phyloP scores from a whole-genome alignment of 2,329 filamentous ascomycete species.

The Ascochyta viciae-villosae region DNA sequence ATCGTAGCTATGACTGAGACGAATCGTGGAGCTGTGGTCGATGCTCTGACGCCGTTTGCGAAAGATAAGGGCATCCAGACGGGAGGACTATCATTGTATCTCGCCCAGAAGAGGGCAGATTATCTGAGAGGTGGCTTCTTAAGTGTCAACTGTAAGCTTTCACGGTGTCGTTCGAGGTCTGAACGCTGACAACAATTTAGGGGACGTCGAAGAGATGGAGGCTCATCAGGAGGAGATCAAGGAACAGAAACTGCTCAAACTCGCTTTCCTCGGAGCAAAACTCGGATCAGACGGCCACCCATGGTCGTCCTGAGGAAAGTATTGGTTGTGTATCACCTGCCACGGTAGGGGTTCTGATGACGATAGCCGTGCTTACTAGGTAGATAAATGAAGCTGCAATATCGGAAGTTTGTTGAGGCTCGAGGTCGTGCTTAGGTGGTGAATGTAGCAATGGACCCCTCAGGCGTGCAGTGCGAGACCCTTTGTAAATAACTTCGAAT shows the following conservation, averaged over 20 bases:
- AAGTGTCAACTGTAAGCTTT: slow-evolving; percentile 34
- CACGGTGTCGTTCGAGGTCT: background rate
- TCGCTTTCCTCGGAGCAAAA: slow-evolving; percentile 26
- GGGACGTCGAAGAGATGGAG: slow-evolving; percentile 41
- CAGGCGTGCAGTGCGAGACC: background rate
- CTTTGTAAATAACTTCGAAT: background rate
- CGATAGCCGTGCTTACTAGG: background rate
- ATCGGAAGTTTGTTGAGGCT: background rate
- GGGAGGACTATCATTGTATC: slow-evolving; percentile 26
- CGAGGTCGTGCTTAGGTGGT: background rate
- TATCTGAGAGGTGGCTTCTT: slow-evolving; percentile 26
- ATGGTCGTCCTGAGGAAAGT: slow-evolving; percentile 13
- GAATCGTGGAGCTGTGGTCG: slow-evolving; percentile 10
- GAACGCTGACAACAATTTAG: slow-evolving; percentile 13
- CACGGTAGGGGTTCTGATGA: background rate
- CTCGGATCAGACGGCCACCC: slow-evolving; percentile 28
- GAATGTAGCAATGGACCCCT: background rate
- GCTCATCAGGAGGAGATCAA: slow-evolving; percentile 38
- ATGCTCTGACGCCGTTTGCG: slow-evolving; percentile 24
- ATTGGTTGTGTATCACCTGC: background rate
- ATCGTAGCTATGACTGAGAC: slow-evolving; percentile 25
- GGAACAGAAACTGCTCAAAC: slow-evolving; percentile 36
- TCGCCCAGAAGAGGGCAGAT: slow-evolving; percentile 26
- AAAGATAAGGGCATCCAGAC: slow-evolving; percentile 28
- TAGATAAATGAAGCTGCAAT: background rate